phyloP scores from a whole-genome alignment of 2,329 filamentous ascomycete species.

The Scedosporium boydii region DNA sequence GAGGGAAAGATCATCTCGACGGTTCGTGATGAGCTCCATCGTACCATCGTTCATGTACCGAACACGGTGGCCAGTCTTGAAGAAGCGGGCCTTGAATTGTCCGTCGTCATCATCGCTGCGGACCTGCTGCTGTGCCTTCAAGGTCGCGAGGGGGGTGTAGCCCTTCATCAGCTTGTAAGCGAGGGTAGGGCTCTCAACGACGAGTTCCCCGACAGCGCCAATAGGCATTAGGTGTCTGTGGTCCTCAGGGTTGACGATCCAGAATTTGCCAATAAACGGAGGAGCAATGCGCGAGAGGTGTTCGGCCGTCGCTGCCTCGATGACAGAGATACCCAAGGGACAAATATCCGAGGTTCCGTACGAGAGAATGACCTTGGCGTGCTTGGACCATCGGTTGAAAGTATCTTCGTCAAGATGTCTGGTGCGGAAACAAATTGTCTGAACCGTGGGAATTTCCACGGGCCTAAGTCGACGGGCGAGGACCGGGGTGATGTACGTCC shows the following conservation, averaged over 20 bases:
- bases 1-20: slow-evolving; percentile 29
- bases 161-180: slow-evolving; percentile 16
- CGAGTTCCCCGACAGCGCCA: slow-evolving; percentile 47
- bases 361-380: slow-evolving; percentile 35
- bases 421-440: slow-evolving; percentile 36
- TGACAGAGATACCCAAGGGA: slow-evolving; percentile 39
- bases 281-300: slow-evolving; percentile 33
- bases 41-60: slow-evolving; percentile 38
- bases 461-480: slow-evolving; percentile 39
- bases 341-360: slow-evolving; percentile 43
- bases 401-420: slow-evolving; percentile 40
- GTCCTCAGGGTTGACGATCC: slow-evolving; percentile 44
- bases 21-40: slow-evolving; percentile 36
- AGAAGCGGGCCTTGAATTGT: slow-evolving; percentile 24
- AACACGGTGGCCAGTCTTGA: slow-evolving; percentile 42
- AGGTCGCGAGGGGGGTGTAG: slow-evolving; percentile 11
- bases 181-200: slow-evolving; percentile 43
- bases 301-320: slow-evolving; percentile 27
- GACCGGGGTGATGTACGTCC: slow-evolving; percentile 48
- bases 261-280: slow-evolving; percentile 38
- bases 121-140: slow-evolving; percentile 13
- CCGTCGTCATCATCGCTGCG: slow-evolving; percentile 11
- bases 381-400: slow-evolving; percentile 34
- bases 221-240: slow-evolving; percentile 39
- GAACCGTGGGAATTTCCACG: slow-evolving; percentile 24